phyloP scores from a whole-genome alignment of 2,329 filamentous ascomycete genomes.

The Daldinia sp. region DNA sequence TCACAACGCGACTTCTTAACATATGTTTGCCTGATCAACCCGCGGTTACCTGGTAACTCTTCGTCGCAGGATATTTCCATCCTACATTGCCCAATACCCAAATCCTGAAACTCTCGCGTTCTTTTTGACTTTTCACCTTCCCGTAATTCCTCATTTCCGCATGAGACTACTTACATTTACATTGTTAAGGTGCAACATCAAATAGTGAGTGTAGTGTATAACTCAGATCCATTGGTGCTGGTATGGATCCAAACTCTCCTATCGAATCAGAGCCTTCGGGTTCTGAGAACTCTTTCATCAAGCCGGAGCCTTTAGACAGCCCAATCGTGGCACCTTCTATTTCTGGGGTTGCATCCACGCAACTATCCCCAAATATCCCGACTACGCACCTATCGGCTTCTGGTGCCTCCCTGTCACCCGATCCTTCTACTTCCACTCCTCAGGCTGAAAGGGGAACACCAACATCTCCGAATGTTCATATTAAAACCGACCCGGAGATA shows the following conservation, averaged over 20 bases:
- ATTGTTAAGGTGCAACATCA: neutral
- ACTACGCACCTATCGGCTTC: neutral
- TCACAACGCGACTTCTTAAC: neutral
- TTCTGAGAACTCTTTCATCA: neutral
- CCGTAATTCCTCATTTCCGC: neutral
- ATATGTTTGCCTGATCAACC: neutral
- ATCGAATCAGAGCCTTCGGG: neutral
- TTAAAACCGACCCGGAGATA: neutral
- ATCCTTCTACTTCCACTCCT: neutral
- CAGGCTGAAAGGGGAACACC: neutral
- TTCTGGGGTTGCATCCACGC: neutral
- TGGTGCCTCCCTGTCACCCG: neutral
- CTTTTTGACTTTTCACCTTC: neutral
- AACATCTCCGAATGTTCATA: neutral
- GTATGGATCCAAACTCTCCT: neutral
- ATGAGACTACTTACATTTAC: neutral
- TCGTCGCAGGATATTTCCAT: neutral
- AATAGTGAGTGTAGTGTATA: neutral
- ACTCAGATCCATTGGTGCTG: neutral
- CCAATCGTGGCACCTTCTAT: neutral
- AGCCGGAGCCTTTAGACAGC: conserved; percentile 1
- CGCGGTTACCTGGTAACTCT: neutral
- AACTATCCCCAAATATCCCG: neutral
- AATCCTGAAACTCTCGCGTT: too few species aligned
- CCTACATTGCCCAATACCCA: neutral